phyloP scores from a whole-genome alignment of 176 grass and related monocot genomes.

The Triticum turgidum region DNA sequence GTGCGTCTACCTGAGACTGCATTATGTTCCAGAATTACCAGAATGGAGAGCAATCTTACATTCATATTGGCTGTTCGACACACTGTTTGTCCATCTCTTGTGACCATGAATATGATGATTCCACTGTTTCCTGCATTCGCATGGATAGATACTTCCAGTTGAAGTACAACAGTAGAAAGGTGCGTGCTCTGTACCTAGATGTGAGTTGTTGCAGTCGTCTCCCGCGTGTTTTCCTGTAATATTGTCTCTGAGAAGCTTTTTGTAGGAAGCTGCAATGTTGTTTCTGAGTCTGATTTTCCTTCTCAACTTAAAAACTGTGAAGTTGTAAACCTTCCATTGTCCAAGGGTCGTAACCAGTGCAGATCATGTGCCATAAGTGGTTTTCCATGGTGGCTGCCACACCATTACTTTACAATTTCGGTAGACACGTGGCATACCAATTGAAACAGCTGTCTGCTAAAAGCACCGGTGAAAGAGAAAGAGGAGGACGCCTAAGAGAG shows the following conservation, averaged over 20 bases:
- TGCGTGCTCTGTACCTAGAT: constrained; percentile 39
- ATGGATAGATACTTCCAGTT: constrained; percentile 54
- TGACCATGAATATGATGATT: constrained; percentile 51
- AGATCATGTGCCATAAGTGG: background rate
- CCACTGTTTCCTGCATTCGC: constrained; percentile 59
- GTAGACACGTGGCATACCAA: background rate
- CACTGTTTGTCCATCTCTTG: constrained; percentile 52
- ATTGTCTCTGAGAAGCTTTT: background rate
- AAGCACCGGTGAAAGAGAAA: background rate
- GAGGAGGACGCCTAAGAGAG: background rate
- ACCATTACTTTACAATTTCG: background rate
- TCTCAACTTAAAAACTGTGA: background rate
- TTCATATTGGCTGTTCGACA: constrained; percentile 49
- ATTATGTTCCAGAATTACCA: constrained; percentile 51
- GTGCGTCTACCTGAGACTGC: constrained; percentile 32
- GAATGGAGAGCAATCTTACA: constrained; percentile 50
- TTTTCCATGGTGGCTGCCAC: background rate
- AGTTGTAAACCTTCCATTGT: background rate
- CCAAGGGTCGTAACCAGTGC: background rate
- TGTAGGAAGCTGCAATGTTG: constrained; percentile 4
- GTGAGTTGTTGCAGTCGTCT: constrained; percentile 22
- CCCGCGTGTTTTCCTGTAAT: constrained; percentile 2
- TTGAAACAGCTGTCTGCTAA: background rate
- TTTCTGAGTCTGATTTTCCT: background rate
- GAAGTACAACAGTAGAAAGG: constrained; percentile 58